phyloP scores from a whole-genome alignment of 306 rosid genomes.

The Dryas octopetala region DNA sequence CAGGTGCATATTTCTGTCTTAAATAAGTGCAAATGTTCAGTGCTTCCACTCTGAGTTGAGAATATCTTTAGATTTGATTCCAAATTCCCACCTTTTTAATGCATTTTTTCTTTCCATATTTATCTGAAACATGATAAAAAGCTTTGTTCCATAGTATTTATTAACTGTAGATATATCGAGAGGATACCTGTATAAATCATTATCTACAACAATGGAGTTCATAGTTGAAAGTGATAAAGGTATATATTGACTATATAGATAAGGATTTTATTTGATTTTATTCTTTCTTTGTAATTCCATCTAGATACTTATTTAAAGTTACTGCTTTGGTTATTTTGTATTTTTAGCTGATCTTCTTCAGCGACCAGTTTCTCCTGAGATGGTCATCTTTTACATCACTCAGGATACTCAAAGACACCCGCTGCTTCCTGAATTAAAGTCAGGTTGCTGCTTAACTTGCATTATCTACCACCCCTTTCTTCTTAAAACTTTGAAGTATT shows the following conservation, averaged over 20 bases:
- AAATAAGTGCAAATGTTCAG: conserved; percentile 2
- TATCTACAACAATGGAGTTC: conserved; percentile 78
- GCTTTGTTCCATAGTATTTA: conserved; percentile 62
- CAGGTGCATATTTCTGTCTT: conserved; percentile 57
- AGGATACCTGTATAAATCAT: conserved; percentile 83
- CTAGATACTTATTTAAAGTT: conserved; percentile 2
- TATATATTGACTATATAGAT: conserved; percentile 5
- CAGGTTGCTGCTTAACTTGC: conserved; percentile 51
- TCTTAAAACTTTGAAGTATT: background rate
- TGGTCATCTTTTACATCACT: conserved; percentile 81
- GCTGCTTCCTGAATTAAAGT: conserved; percentile 77
- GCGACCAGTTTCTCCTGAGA: conserved; percentile 72
- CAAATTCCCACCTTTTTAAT: background rate
- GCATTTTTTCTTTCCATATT: background rate
- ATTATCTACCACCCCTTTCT: conserved; percentile 4
- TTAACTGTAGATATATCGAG: conserved; percentile 74
- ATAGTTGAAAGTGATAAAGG: conserved; percentile 85
- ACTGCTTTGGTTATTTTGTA: conserved; percentile 18
- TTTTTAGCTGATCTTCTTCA: conserved; percentile 65
- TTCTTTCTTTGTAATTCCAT: conserved; percentile 4
- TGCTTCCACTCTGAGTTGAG: background rate
- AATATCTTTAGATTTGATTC: background rate
- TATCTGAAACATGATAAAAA: conserved; percentile 37
- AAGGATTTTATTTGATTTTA: background rate
- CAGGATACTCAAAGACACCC: conserved; percentile 98